Conservation (phyloP, 2,329 filamentous ascomycete species). For the Pseudofabraea citricarpa region DNA sequence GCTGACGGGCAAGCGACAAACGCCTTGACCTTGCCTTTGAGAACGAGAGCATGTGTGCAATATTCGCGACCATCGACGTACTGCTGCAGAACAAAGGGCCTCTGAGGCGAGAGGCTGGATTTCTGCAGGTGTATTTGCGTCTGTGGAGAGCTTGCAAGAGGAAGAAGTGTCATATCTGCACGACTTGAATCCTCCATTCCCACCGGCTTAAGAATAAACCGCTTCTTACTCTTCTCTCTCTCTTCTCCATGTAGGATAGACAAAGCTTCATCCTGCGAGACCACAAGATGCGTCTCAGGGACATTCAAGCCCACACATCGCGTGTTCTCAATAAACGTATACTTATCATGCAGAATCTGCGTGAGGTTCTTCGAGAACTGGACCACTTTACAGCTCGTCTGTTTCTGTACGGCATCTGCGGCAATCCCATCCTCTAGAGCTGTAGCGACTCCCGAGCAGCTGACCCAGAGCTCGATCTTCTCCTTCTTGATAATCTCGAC, state of each 20-base stretch:
- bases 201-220: slow-evolving; percentile 62
- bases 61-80: slow-evolving; percentile 61
- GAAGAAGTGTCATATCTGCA: slow-evolving; percentile 61
- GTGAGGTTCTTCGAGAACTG: slow-evolving; percentile 57
- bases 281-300: slow-evolving; percentile 49
- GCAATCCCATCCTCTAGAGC: slow-evolving; percentile 63
- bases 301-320: slow-evolving; percentile 46
- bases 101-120: slow-evolving; percentile 31
- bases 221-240: slow-evolving; percentile 27
- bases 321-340: slow-evolving; percentile 58
- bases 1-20: slow-evolving; percentile 64
- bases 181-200: slow-evolving; percentile 56
- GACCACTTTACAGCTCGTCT: slow-evolving; percentile 55
- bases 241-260: slow-evolving; percentile 42
- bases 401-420: slow-evolving; percentile 53
- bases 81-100: slow-evolving; percentile 66
- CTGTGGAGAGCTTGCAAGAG: slow-evolving; percentile 43
- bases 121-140: slow-evolving; percentile 50
- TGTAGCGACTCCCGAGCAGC: slow-evolving; percentile 63
- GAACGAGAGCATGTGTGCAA: slow-evolving; percentile 65
- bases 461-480: slow-evolving; percentile 66
- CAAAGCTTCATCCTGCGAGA: slow-evolving; percentile 46
- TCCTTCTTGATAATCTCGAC: slow-evolving; percentile 55
- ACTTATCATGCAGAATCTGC: slow-evolving; percentile 57
- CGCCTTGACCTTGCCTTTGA: slow-evolving; percentile 58